Evolutionary conservation across 441 rosid species (phyloP), one percentile per base, ranked within the genome.

Genomic region (Adansonia madagascariensis): DNA sequence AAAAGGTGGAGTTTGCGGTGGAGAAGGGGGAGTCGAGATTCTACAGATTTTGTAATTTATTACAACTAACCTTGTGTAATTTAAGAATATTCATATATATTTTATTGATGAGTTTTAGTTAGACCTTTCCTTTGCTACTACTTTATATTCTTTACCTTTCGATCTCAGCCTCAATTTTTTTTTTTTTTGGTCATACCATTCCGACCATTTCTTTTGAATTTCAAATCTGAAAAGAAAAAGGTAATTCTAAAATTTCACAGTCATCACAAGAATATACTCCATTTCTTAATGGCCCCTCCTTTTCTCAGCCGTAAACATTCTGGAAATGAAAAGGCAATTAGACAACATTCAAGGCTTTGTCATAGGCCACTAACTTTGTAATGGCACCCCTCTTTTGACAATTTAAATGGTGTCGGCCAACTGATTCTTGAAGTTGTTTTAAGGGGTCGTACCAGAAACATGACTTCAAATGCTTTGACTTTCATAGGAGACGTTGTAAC

Each of bases 31-130:
- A 6, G 20, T 35, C 56, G 73, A 68, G 63, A 63, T 41, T 35
- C 27, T 9, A 27, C 70, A 71, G 18, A 62, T 67, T 41, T 18
- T 82, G 82, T 62, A 77, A 80, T 77, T 39, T 64, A 41, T 73
- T 78, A 52, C 61, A 75, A 15, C 52, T 78, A 15, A 59, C n/a
- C 31, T 59, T 73, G 56, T 15, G 14, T 70, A 55, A 71, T 59
- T 49, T 20, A 24, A 79, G 61, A 77, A 68, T 80, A 66, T 79
- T 72, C 53, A 80, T 41, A 76, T 70, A 75, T 64, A 75, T 66
- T 59, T 50, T 74, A 57, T 8, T 50, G 50, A n/a, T 47, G 7
- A 31, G 43, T 27, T 39, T 1, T 7, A n/a, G 11, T 39, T 31
- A 47, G n/a, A n/a, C n/a, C n/a, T n/a, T 66, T 53, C 44, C 7